Evolutionary conservation across 345 rosid genomes (phyloP).

Genomic region (Lepidium sativum): DNA sequence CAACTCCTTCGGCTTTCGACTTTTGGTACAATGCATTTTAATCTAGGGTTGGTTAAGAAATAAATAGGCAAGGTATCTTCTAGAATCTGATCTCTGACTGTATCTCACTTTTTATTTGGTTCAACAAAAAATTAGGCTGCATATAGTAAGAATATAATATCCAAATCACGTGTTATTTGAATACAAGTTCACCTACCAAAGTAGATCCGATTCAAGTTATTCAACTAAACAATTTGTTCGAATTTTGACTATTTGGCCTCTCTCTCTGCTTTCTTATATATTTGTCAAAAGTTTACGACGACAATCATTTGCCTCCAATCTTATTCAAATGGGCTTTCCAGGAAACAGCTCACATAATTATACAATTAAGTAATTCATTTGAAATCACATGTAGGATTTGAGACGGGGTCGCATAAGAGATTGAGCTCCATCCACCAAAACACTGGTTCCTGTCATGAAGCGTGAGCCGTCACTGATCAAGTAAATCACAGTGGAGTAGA

Average conservation of each 20-base stretch:
- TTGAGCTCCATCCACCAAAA: conserved; percentile 78
- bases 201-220: not conserved
- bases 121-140: not conserved
- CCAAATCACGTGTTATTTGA: not conserved
- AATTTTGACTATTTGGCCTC: not conserved
- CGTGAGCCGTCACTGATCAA: conserved; percentile 68
- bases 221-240: not conserved
- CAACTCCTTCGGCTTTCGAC: conserved; percentile 18
- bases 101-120: not conserved
- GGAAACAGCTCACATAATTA: not conserved
- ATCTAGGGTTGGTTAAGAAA: not conserved
- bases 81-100: not conserved
- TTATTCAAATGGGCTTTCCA: not conserved
- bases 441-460: conserved; percentile 85
- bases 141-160: not conserved
- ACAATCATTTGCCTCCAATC: not conserved
- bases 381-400: conserved; percentile 73
- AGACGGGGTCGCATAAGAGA: conserved; percentile 79
- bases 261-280: not conserved
- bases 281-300: conserved; percentile 1
- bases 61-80: not conserved
- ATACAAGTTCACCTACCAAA: not conserved
- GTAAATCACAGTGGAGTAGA: conserved; percentile 69
- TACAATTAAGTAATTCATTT: not conserved
- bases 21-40: conserved; percentile 9